A percentile compares a stretch with the other conserved stretches of the same genome.
phyloP scores from a whole-genome alignment of 1,139 yeast species.

The Hansenula lynferdii region DNA sequence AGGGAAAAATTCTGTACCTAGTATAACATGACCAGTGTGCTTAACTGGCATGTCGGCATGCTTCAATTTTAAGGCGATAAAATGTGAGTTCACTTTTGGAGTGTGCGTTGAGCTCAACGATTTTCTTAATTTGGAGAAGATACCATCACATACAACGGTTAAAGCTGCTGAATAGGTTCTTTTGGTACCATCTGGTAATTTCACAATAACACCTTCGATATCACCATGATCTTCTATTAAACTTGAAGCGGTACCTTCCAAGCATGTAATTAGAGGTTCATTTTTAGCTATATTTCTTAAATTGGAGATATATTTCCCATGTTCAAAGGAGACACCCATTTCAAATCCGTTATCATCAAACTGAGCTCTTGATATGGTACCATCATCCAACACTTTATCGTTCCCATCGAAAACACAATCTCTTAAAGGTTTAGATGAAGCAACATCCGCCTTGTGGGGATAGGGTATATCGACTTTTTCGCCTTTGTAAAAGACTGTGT shows the following conservation, averaged over 20 bases:
- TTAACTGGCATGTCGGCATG: conserved; percentile 70
- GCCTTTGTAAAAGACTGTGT: conserved; percentile 66
- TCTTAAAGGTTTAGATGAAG: conserved; percentile 44
- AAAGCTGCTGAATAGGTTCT: conserved; percentile 50
- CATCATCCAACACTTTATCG: conserved; percentile 46
- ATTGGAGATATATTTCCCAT: conserved; percentile 80
- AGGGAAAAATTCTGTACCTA: conserved; percentile 80
- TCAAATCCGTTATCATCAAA: conserved; percentile 64
- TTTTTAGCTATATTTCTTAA: conserved; percentile 64
- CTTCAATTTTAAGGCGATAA: conserved; percentile 74
- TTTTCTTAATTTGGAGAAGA: conserved; percentile 87
- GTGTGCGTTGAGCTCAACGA: conserved; percentile 51
- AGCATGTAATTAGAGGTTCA: conserved; percentile 67
- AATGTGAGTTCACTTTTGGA: conserved; percentile 75
- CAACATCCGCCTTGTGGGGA: conserved; percentile 55
- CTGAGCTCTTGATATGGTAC: conserved; percentile 39
- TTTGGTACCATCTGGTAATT: conserved; percentile 31
- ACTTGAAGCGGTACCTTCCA: conserved; percentile 78
- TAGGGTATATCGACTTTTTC: conserved; percentile 59
- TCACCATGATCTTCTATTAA: conserved; percentile 48
- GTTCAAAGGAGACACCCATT: conserved; percentile 85
- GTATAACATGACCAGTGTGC: conserved; percentile 83
- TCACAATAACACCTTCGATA: conserved; percentile 64
- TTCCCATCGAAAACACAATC: conserved; percentile 51
- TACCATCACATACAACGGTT: conserved; percentile 88